These are phyloP conservation scores for Annulohypoxylon nitens DNA, from an alignment of 495 filamentous ascomycete genomes.

Conservation along the genomic window DNA sequence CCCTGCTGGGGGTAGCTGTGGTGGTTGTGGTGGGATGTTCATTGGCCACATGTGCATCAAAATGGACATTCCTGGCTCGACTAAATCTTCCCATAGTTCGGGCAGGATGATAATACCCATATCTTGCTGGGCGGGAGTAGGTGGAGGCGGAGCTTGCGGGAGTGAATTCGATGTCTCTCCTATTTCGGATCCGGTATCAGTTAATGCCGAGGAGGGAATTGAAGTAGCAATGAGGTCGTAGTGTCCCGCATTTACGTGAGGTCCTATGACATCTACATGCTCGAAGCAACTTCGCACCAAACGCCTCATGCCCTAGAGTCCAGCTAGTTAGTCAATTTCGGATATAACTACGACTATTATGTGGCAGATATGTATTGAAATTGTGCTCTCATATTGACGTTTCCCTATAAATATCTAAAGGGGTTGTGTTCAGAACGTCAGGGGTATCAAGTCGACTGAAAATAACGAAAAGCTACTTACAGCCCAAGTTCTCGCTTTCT, in stretches of 20 bases:
- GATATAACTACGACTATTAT: neutral
- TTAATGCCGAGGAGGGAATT: constrained; percentile 27
- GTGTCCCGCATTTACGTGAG: constrained; percentile 61
- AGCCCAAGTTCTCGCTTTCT: constrained; percentile 75
- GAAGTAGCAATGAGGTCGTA: constrained; percentile 64
- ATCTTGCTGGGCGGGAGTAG: constrained; percentile 18
- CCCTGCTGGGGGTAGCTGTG: constrained; percentile 17
- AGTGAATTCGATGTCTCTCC: neutral
- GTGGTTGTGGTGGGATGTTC: constrained; percentile 25
- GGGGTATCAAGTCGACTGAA: neutral
- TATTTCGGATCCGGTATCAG: constrained; percentile 26
- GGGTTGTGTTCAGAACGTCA: neutral
- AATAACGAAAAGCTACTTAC: constrained; percentile 53
- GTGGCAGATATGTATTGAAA: neutral
- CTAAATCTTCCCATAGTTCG: constrained; percentile 65
- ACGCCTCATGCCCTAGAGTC: constrained; percentile 67
- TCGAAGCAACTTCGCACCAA: constrained; percentile 63
- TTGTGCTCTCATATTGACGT: neutral
- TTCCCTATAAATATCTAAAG: neutral
- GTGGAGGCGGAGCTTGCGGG: constrained; percentile 26
- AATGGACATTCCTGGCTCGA: constrained; percentile 75
- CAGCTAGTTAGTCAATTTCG: neutral
- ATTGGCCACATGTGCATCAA: constrained; percentile 94
- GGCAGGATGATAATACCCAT: constrained; percentile 63
- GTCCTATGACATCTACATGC: constrained; percentile 62